Percentiles rank a stretch among this genome's conserved stretches.
Evolutionary conservation across 2,329 filamentous ascomycete species (phyloP).

Genomic region (Zymoseptoria passerinii): DNA sequence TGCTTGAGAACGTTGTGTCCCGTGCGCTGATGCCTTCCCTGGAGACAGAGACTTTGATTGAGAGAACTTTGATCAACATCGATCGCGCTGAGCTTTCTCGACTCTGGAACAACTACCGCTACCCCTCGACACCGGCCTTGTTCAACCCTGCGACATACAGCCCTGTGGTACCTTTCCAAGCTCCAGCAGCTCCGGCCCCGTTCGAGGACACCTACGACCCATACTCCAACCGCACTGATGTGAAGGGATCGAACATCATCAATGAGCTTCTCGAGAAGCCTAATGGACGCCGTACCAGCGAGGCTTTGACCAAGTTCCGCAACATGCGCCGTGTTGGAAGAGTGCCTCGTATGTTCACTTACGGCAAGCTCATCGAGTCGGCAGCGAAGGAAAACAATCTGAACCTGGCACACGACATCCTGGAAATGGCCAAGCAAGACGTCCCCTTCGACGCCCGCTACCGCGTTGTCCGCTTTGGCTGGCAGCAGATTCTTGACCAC

Average conservation of each 20-base stretch:
- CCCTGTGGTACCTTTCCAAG: conserved; percentile 37
- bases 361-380: conserved; percentile 87
- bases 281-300: conserved; percentile 62
- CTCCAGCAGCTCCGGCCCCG: conserved; percentile 40
- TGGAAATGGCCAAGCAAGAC: conserved; percentile 81
- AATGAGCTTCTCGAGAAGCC: conserved; percentile 80
- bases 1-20: conserved; percentile 50
- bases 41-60: conserved; percentile 49
- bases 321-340: conserved; percentile 89
- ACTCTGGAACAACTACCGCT: conserved; percentile 53
- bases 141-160: conserved; percentile 46
- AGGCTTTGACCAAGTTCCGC: conserved; percentile 74
- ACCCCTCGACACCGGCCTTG: conserved; percentile 35
- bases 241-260: conserved; percentile 85
- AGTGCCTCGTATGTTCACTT: conserved; percentile 91
- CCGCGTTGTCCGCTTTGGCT: conserved; percentile 82
- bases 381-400: conserved; percentile 81
- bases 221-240: conserved; percentile 82
- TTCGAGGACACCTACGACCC: conserved; percentile 84
- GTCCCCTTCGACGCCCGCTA: conserved; percentile 80
- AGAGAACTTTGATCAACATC: conserved; percentile 50
- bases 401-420: conserved; percentile 74
- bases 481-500: conserved; percentile 90
- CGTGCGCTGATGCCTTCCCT: conserved; percentile 47
- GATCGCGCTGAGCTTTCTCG: conserved; percentile 40